phyloP scores from a whole-genome alignment of 2,329 filamentous ascomycete species.

The Phaeophleospora eucalypticola region DNA sequence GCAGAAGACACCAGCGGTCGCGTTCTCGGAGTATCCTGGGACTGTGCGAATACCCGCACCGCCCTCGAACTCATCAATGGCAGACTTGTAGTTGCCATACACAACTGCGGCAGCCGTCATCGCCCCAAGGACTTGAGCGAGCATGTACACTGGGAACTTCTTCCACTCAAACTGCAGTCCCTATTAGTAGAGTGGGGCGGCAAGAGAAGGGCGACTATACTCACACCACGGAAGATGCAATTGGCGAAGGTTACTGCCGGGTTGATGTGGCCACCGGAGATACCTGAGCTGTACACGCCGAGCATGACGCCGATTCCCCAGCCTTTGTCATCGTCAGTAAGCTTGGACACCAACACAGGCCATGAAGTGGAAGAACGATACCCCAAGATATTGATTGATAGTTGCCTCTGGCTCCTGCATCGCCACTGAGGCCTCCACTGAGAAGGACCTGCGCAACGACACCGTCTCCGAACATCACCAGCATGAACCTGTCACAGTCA shows the following conservation, averaged over 20 bases:
- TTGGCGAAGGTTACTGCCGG: constrained; percentile 65
- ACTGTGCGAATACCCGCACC: constrained; percentile 57
- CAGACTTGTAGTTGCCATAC: constrained; percentile 41
- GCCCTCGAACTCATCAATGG: constrained; percentile 42
- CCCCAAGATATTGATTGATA: constrained; percentile 48
- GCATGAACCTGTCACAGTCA: constrained; percentile 63
- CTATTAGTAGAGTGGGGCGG: no score
- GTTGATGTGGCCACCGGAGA: constrained; percentile 35
- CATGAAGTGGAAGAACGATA: no score
- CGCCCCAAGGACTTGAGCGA: constrained; percentile 56
- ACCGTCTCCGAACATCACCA: constrained; percentile 65
- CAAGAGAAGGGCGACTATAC: no score
- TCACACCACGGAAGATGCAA: constrained; percentile 56
- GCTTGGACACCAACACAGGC: no score
- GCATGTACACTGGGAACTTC: constrained; percentile 63
- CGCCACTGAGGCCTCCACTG: constrained; percentile 46
- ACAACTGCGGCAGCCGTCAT: constrained; percentile 52
- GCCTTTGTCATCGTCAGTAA: no score
- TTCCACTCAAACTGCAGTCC: constrained; percentile 43
- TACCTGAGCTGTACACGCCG: constrained; percentile 44
- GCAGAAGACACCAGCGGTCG: constrained; percentile 68
- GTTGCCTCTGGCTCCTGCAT: constrained; percentile 17
- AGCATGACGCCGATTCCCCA: constrained; percentile 62
- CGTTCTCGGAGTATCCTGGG: constrained; percentile 48
- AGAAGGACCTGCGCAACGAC: constrained; percentile 66